Conservation (phyloP, 2,329 filamentous ascomycete species). For the Cladosporium sp. region DNA sequence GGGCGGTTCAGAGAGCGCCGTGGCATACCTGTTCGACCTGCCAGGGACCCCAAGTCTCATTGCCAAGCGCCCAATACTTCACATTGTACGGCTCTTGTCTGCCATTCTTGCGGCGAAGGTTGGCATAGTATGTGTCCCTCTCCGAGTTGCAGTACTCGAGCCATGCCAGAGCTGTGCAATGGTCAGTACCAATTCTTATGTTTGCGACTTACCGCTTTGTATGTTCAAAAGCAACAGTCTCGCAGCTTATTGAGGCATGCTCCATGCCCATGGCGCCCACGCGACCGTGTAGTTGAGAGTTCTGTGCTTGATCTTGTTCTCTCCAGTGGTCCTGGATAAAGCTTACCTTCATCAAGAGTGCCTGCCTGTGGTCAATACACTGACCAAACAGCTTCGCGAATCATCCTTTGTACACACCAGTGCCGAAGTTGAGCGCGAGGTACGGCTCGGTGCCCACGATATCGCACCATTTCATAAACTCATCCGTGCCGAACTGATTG, state of each 20-base stretch:
- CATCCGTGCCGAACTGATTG: conserved; percentile 80
- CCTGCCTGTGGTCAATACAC: conserved; percentile 19
- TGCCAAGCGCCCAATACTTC: conserved; percentile 83
- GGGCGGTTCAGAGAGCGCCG: background rate
- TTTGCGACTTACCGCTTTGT: background rate
- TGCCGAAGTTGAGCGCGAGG: conserved; percentile 76
- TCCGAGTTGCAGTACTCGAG: conserved; percentile 81
- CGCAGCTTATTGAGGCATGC: too few relatives aligned
- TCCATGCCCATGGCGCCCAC: too few relatives aligned
- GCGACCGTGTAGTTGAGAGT: too few relatives aligned
- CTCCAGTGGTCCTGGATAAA: background rate
- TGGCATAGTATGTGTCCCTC: conserved; percentile 76
- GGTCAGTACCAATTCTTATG: background rate
- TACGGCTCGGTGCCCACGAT: conserved; percentile 73
- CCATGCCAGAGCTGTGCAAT: conserved; percentile 60
- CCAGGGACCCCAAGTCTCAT: conserved; percentile 66
- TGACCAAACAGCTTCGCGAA: background rate
- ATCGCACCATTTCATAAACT: conserved; percentile 79
- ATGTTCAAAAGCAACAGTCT: too few relatives aligned
- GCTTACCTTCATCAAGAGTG: conserved; percentile 51
- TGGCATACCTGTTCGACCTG: conserved; percentile 49
- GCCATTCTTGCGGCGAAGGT: conserved; percentile 71
- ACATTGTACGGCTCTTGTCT: conserved; percentile 73
- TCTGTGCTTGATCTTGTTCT: too few relatives aligned
- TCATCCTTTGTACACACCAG: conserved; percentile 42